Evolutionary conservation across 768 basidiomycete genomes (phyloP).

Genomic region (Podaxis mareebaensis): DNA sequence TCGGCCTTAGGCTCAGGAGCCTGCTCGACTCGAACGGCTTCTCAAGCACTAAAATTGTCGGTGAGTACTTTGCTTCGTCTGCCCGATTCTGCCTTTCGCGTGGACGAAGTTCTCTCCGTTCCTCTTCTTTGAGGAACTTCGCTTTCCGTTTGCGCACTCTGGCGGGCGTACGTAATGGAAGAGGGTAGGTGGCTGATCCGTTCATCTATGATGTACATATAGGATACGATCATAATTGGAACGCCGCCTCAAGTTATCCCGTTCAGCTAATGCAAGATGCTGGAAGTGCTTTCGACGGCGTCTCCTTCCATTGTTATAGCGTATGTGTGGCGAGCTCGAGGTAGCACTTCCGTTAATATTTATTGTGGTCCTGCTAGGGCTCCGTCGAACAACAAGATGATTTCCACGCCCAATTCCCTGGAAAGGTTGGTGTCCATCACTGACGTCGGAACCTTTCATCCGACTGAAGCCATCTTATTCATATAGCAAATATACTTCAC

Average conservation of each 20-base stretch:
- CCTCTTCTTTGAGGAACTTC: background rate
- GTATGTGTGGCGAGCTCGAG: constrained; percentile 20
- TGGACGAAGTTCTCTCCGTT: background rate
- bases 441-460: background rate
- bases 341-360: background rate
- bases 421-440: constrained; percentile 37
- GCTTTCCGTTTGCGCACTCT: background rate
- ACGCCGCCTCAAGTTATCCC: constrained; percentile 57
- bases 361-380: constrained; percentile 30
- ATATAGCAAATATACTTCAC: constrained; percentile 48
- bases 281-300: constrained; percentile 56
- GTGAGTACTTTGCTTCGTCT: constrained; percentile 25
- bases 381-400: constrained; percentile 47
- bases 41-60: constrained; percentile 56
- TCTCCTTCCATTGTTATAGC: constrained; percentile 69
- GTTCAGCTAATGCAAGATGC: constrained; percentile 61
- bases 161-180: constrained; percentile 10
- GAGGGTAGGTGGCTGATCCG: constrained; percentile 1
- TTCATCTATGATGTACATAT: constrained; percentile 5
- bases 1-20: constrained; percentile 52
- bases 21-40: constrained; percentile 64
- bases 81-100: background rate
- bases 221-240: constrained; percentile 68
- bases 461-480: constrained; percentile 5
- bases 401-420: constrained; percentile 54